A percentile compares a stretch with the other conserved stretches of the same genome.
Evolutionary conservation across 2,329 filamentous ascomycete species (phyloP).

Genomic region (Diaporthe ilicicola): DNA sequence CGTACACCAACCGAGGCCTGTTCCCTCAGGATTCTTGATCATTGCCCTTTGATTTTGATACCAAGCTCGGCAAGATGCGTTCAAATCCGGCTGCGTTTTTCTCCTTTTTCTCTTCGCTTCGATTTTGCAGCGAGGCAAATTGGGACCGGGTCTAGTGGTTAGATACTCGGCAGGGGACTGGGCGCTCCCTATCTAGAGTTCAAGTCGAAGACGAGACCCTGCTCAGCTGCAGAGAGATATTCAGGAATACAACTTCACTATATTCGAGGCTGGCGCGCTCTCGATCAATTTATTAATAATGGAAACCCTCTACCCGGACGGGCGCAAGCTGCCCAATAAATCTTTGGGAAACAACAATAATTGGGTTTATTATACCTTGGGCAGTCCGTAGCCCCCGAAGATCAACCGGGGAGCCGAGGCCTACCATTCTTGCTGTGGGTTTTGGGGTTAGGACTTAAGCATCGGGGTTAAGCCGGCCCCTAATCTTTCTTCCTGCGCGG

Average conservation of each 20-base stretch:
- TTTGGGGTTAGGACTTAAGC: slow-evolving; percentile 25
- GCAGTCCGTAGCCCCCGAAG: background rate
- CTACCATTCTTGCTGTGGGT: too few relatives aligned
- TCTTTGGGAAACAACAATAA: background rate
- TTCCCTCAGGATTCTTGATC: background rate
- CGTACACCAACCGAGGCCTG: background rate
- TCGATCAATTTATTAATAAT: background rate
- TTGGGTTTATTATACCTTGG: background rate
- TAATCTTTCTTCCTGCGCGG: background rate
- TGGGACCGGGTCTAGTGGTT: background rate
- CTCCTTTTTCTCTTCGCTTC: background rate
- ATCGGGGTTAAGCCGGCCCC: slow-evolving; percentile 10
- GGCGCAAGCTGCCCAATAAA: background rate
- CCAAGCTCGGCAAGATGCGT: background rate
- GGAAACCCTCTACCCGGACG: background rate
- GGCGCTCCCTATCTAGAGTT: background rate
- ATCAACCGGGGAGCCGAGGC: background rate
- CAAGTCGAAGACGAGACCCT: background rate
- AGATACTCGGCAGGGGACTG: background rate
- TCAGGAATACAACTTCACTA: background rate
- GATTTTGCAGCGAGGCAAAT: background rate
- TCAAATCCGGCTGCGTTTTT: background rate
- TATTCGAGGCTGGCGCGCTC: background rate
- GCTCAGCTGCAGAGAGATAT: background rate
- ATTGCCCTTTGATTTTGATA: background rate